Base-by-base conservation (phyloP, 139 green algal species). In the Micractinium conductrix region DNA sequence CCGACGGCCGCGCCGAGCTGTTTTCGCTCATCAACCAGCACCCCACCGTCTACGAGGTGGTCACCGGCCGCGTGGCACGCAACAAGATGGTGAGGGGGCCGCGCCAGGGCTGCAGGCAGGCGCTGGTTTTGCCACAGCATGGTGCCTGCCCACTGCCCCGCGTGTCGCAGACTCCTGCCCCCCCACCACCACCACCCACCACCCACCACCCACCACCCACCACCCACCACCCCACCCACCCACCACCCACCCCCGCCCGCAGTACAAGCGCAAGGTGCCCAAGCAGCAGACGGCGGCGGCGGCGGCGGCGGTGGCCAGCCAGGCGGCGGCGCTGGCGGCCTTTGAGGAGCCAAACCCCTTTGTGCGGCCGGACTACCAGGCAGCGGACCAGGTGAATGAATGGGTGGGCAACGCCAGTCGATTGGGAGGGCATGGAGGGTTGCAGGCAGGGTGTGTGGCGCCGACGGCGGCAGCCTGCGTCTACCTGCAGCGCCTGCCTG, bases 11-110 rank as follows among this genome's bases (percentile, higher is more conserved):
- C 83, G 92, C 95, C 33, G 87, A 94, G 81, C 91, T 99, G 38
- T 98, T 98, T 78, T 90, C 91, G 30, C 83, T 97, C 19, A 94
- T 98, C 74, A 99, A 99, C 87, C 88, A 90, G 71, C 79, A 95
- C 42, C 95, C 96, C 38, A 99, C 95, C 0, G 93, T 94, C 74
- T 98, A 96, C 74, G 96, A 99, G 87, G 86, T 97, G 12, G 91
- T 96, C 21, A 93, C 87, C 1, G 95, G 95, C 24, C 86, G 89
- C 43, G 86, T 81, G 33, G n/a, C 55, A 2, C 92, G 76, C 76
- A 76, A 82, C 75, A 90, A 83, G 70, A n/a, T 89, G 40, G 50
- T 74, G 42, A 82, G 5, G 24, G 4, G 55, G 55, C n/a, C n/a
- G n/a, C n/a, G n/a, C 55, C 7, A 22, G 9, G 7, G 28, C 14